phyloP scores from a whole-genome alignment of 371 early-diverging fungal species.

The Rhizopus microsporus region DNA sequence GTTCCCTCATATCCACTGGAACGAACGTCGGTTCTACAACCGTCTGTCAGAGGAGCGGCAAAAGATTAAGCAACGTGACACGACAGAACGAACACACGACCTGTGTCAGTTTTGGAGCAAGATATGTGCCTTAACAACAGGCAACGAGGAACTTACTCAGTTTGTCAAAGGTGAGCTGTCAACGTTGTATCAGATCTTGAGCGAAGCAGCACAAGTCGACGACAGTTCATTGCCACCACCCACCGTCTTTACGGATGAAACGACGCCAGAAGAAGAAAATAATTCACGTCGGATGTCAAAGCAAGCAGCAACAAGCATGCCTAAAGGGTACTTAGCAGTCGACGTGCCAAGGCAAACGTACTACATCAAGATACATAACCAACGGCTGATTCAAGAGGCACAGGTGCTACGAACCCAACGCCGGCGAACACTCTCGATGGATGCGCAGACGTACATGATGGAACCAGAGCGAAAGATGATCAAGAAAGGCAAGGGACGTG shows the following conservation, averaged over 20 bases:
- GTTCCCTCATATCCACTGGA: constrained; percentile 62
- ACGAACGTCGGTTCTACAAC: constrained; percentile 66
- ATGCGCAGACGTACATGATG: not conserved
- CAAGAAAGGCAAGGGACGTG: constrained; percentile 18
- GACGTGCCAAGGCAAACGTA: constrained; percentile 36
- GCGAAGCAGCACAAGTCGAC: constrained; percentile 44
- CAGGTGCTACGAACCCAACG: constrained; percentile 27
- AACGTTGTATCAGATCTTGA: constrained; percentile 35
- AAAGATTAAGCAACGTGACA: constrained; percentile 55
- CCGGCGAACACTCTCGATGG: constrained; percentile 18
- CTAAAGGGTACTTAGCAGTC: constrained; percentile 37
- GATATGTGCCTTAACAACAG: constrained; percentile 42
- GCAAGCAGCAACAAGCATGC: constrained; percentile 18
- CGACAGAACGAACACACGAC: constrained; percentile 46
- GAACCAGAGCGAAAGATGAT: constrained; percentile 20
- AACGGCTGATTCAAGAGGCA: constrained; percentile 29
- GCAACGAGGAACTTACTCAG: constrained; percentile 40
- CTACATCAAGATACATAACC: constrained; percentile 40
- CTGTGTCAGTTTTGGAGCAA: constrained; percentile 35
- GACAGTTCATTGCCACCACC: constrained; percentile 15
- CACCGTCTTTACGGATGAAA: not conserved
- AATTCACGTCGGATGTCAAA: not conserved
- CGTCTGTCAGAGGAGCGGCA: constrained; percentile 61
- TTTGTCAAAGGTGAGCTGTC: constrained; percentile 36
- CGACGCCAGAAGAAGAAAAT: not conserved